Base-by-base conservation (phyloP, 768 basidiomycete genomes). In the Rhodotorula diobovata region DNA sequence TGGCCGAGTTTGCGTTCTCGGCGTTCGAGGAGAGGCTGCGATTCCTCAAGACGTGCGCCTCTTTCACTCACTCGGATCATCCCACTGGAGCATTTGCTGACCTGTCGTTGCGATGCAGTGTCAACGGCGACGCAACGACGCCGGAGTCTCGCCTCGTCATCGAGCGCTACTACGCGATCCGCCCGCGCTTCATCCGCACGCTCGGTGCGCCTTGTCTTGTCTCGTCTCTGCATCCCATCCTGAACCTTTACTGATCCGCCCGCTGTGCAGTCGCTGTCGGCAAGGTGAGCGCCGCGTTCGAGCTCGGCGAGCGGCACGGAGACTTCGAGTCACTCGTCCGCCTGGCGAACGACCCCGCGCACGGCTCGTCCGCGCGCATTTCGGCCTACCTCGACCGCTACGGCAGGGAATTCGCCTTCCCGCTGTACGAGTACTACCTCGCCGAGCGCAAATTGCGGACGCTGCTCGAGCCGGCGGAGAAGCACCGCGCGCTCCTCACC, bases 321-420 rank as follows among this genome's bases (percentile, higher is more conserved):
- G 95, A 97, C 80, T 96, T 91, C 81, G 83, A 85, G 30, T 89
- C 86, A 48, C 85, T 98, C n/a, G 91, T 89, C 41, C 85, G 89
- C 23, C 85, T 98, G 14, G 91, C 93, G 78, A 53, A 81, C 71
- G 73, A 86, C 87, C 37, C 90, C 83, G 73, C 87, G 85, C 14
- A 73, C 41, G 79, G 79, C 25, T 77, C 77, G 15, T 30, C 65
- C 5, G 69, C 73, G 1, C 70, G 76, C 30, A 63, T 93, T 28
- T 85, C 88, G 76, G 79, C 80, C 10, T 96, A 93, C 80, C 86
- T 93, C 67, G 85, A 89, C 56, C 84, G 84, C 76, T 95, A 89
- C 81, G 86, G 88, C 61, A 87, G 91, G 45, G 87, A 86, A 21
- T 98, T 97, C 74, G 89, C 93, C n/a, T 59, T 43, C 41, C 58